A percentile compares a stretch with the other conserved stretches of the same genome.
phyloP scores from a whole-genome alignment of 345 rosid genomes.

The Corchorus olitorius region DNA sequence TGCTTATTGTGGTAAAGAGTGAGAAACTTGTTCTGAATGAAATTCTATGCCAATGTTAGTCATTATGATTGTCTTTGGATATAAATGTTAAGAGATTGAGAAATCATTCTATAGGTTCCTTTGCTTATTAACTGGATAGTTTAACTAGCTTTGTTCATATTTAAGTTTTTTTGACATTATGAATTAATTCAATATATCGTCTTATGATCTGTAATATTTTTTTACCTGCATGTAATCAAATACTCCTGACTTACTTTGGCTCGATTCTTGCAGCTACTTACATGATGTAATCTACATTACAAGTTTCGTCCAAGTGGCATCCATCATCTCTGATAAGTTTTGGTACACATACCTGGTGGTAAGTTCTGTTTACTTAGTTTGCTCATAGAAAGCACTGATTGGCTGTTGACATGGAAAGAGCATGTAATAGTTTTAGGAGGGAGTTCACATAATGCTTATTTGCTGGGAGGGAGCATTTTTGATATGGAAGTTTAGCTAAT shows the following conservation, averaged over 20 bases:
- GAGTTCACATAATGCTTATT: not conserved
- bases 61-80: not conserved
- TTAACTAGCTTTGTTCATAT: not conserved
- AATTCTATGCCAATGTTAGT: not conserved
- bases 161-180: not conserved
- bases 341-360: constrained; percentile 89
- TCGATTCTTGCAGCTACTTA: constrained; percentile 56
- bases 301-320: constrained; percentile 76
- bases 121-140: not conserved
- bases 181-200: not conserved
- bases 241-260: not conserved
- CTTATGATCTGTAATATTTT: not conserved
- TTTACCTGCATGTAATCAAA: not conserved
- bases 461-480: not conserved
- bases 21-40: not conserved
- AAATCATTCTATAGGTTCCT: not conserved
- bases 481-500: not conserved
- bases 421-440: not conserved
- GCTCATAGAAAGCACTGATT: not conserved
- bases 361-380: constrained; percentile 30
- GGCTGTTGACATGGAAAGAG: not conserved
- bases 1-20: not conserved
- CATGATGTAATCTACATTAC: constrained; percentile 85
- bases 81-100: not conserved
- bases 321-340: constrained; percentile 83